phyloP scores from a whole-genome alignment of 2,329 filamentous ascomycete genomes.

The Colletotrichum sp. region DNA sequence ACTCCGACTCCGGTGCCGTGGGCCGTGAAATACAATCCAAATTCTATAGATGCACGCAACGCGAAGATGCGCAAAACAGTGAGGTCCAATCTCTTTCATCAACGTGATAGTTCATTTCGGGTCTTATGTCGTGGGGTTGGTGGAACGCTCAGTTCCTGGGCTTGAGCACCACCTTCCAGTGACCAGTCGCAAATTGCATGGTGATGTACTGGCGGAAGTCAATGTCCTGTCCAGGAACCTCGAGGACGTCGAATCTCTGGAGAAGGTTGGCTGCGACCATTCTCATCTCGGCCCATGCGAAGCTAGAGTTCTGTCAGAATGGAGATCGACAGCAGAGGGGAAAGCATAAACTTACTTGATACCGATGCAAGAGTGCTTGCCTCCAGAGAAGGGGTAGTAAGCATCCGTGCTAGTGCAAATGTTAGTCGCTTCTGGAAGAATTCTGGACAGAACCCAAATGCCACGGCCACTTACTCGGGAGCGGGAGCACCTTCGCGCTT shows the following conservation, averaged over 20 bases:
- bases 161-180: slow-evolving; percentile 38
- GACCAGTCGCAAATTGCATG: slow-evolving; percentile 26
- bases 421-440: not conserved
- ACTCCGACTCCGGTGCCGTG: not conserved
- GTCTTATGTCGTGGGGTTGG: no score
- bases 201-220: slow-evolving; percentile 29
- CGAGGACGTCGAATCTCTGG: slow-evolving; percentile 25
- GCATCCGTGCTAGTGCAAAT: slow-evolving; percentile 7
- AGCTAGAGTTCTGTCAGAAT: slow-evolving; percentile 8
- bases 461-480: not conserved
- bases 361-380: slow-evolving; percentile 28
- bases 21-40: not conserved
- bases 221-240: slow-evolving; percentile 24
- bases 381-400: slow-evolving; percentile 22
- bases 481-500: slow-evolving; percentile 9
- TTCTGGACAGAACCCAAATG: not conserved
- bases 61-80: not conserved
- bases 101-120: not conserved
- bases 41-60: not conserved
- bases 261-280: slow-evolving; percentile 26
- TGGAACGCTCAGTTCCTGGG: slow-evolving; percentile 17
- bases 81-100: not conserved
- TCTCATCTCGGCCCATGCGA: slow-evolving; percentile 29
- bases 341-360: slow-evolving; percentile 21
- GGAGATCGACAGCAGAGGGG: not conserved